Percentiles rank a stretch among this genome's conserved stretches.
Conservation (phyloP, 345 rosid genomes). For the Cardiospermum halicacabum region DNA sequence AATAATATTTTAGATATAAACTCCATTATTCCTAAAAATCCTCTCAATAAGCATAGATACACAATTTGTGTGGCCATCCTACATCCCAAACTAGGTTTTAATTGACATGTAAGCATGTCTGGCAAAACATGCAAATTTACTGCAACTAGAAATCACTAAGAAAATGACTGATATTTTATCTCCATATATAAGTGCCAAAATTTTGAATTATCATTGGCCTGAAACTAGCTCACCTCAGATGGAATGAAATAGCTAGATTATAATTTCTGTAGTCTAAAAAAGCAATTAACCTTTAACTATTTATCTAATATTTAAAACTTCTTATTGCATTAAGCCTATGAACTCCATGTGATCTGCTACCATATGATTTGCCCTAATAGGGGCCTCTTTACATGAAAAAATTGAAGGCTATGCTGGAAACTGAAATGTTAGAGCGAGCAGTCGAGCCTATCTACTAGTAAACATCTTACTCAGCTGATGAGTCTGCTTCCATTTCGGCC, state of each 20-base stretch:
- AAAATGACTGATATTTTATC: too few relatives aligned
- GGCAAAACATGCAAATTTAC: too few relatives aligned
- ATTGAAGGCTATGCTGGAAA: conserved; percentile 22
- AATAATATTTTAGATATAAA: too few relatives aligned
- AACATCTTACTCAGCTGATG: conserved; percentile 30
- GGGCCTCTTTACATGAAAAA: conserved; percentile 25
- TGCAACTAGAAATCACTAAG: too few relatives aligned
- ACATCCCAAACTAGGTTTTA: too few relatives aligned
- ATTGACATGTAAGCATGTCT: too few relatives aligned
- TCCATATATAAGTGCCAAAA: too few relatives aligned
- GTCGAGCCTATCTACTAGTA: conserved; percentile 21
- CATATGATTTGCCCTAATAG: conserved; percentile 30
- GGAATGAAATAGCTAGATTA: background rate
- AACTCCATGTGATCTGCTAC: conserved; percentile 17
- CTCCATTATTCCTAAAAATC: too few relatives aligned
- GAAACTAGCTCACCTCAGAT: too few relatives aligned
- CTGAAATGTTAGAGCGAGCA: conserved; percentile 13
- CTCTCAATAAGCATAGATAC: too few relatives aligned
- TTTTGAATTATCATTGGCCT: too few relatives aligned
- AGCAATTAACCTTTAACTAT: conserved; percentile 9
- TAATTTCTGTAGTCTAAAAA: background rate
- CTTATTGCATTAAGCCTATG: conserved; percentile 18
- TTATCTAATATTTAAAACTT: conserved; percentile 19
- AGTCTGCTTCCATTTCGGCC: conserved; percentile 38
- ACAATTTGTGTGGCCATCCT: too few relatives aligned